Evolutionary conservation across 2,329 filamentous ascomycete genomes (phyloP).

Genomic region (Nemania serpens): DNA sequence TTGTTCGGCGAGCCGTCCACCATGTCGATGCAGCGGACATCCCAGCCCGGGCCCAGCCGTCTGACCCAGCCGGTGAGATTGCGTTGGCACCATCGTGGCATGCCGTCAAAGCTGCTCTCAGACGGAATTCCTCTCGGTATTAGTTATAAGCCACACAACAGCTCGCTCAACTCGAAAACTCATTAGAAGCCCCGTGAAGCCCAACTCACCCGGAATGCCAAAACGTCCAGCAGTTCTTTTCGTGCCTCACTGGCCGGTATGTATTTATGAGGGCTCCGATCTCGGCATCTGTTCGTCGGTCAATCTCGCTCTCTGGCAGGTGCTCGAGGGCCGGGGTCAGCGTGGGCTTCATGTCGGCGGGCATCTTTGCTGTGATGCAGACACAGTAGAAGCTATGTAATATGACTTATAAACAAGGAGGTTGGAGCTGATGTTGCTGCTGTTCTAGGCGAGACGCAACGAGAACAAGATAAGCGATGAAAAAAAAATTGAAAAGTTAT

Average conservation of each 20-base stretch:
- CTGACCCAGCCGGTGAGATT: conserved; percentile 8
- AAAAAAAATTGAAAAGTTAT: no score
- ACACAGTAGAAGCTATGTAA: background rate
- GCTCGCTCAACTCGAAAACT: background rate
- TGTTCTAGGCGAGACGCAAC: background rate
- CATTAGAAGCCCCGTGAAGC: background rate
- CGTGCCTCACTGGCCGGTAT: conserved; percentile 8
- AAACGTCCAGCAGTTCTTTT: conserved; percentile 15
- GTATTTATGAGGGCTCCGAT: conserved; percentile 3
- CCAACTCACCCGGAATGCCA: conserved; percentile 14
- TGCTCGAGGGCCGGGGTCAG: conserved; percentile 10
- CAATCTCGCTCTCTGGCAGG: conserved; percentile 2
- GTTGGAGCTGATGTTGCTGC: background rate
- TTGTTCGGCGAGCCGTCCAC: conserved; percentile 12
- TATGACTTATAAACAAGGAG: background rate
- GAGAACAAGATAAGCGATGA: no score
- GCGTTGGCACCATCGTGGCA: background rate
- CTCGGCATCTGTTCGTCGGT: conserved; percentile 9
- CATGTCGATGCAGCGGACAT: conserved; percentile 13
- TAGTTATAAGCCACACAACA: background rate
- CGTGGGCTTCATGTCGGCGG: conserved; percentile 1
- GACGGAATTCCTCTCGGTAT: background rate
- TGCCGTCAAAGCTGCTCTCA: background rate
- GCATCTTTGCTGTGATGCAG: background rate
- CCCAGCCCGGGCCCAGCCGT: conserved; percentile 10